phyloP scores from a whole-genome alignment of 331 rosid species.

The Telfairia occidentalis region DNA sequence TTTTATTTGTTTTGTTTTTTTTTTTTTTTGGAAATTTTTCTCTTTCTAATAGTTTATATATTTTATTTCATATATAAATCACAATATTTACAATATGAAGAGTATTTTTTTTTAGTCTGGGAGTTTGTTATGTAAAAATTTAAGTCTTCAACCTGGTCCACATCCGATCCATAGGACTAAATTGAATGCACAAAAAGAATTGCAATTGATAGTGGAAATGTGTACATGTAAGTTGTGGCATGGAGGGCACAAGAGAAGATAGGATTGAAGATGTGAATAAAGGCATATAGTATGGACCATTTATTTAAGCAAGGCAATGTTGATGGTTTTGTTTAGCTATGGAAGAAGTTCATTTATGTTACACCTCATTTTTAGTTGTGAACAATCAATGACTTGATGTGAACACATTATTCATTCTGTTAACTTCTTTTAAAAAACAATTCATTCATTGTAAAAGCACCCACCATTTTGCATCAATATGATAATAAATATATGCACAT shows the following conservation, averaged over 20 bases:
- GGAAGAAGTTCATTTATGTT: slow-evolving; percentile 14
- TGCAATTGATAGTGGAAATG: neutral
- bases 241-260: neutral
- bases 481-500: neutral
- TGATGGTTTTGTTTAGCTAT: neutral
- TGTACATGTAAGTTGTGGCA: neutral
- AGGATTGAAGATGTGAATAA: slow-evolving; percentile 1
- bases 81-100: too few species aligned
- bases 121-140: neutral
- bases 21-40: neutral
- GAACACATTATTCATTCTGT: slow-evolving; percentile 5
- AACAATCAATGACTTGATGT: slow-evolving; percentile 7
- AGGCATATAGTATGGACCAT: slow-evolving; percentile 14
- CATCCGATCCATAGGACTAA: neutral
- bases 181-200: neutral
- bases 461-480: slow-evolving; percentile 1
- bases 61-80: neutral
- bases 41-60: neutral
- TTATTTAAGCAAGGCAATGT: neutral
- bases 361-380: slow-evolving; percentile 18
- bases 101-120: neutral
- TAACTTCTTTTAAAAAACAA: slow-evolving; percentile 6
- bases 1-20: neutral
- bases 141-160: neutral
- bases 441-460: slow-evolving; percentile 7